phyloP scores from a whole-genome alignment of 345 rosid genomes.

The Eutrema yunnanense region DNA sequence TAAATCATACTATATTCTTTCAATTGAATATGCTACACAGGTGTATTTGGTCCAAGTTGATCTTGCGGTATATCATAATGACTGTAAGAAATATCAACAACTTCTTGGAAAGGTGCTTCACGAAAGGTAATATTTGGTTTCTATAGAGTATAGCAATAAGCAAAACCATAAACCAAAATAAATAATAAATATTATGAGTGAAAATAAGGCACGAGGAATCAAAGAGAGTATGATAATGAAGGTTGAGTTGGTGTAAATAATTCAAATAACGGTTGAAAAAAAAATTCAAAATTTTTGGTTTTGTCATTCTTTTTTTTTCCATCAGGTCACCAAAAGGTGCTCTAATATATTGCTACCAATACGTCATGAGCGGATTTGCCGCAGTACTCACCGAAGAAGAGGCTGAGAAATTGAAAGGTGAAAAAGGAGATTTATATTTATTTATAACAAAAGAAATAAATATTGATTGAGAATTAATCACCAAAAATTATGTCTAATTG shows the following conservation, averaged over 20 bases:
- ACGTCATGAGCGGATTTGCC: constrained; percentile 8
- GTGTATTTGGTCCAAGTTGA: constrained; percentile 8
- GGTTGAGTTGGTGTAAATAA: background rate
- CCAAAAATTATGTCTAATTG: background rate
- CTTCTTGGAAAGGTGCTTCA: constrained; percentile 1
- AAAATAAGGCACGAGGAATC: background rate
- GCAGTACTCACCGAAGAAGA: constrained; percentile 15
- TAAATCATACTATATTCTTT: background rate
- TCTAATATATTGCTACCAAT: constrained; percentile 5
- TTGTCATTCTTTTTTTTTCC: background rate
- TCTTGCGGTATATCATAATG: background rate
- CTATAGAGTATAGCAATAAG: background rate
- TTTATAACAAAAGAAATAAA: background rate
- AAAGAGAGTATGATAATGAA: too few relatives aligned
- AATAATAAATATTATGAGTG: background rate
- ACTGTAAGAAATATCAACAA: constrained; percentile 11
- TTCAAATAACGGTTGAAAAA: background rate
- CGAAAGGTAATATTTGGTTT: background rate
- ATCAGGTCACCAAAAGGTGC: background rate
- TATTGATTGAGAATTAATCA: background rate
- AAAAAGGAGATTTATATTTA: background rate
- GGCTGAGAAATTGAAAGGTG: constrained; percentile 11
- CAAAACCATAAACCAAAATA: background rate
- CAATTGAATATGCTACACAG: background rate
- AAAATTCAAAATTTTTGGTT: background rate